A percentile compares a stretch with the other conserved stretches of the same genome.
Evolutionary conservation across 2,329 filamentous ascomycete species (phyloP).

Genomic region (Trichoderma koningiopsis): DNA sequence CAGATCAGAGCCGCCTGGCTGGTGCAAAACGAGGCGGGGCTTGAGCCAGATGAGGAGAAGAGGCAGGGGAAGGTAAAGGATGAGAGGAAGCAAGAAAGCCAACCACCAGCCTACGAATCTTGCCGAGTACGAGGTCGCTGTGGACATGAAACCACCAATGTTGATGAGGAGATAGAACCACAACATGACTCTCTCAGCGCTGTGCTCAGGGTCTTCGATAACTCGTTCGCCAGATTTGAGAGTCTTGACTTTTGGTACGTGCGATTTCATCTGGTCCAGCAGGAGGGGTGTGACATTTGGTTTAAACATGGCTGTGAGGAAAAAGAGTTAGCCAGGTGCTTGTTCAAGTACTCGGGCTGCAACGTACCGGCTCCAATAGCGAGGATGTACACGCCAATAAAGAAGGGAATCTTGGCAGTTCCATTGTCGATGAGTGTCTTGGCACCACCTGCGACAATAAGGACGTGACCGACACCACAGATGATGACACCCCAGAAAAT

Average conservation of each 20-base stretch:
- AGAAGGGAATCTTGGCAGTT: slow-evolving; percentile 54
- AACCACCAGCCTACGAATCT: slow-evolving; percentile 56
- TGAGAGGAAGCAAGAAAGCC: slow-evolving; percentile 50
- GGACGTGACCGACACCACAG: slow-evolving; percentile 68
- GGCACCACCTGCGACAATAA: slow-evolving; percentile 64
- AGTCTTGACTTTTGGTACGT: slow-evolving; percentile 40
- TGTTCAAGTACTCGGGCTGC: not conserved
- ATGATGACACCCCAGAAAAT: slow-evolving; percentile 70
- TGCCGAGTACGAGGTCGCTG: slow-evolving; percentile 55
- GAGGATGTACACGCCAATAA: slow-evolving; percentile 61
- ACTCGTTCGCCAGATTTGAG: slow-evolving; percentile 62
- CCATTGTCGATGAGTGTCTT: slow-evolving; percentile 48
- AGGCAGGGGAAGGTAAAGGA: slow-evolving; percentile 42
- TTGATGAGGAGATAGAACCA: slow-evolving; percentile 63
- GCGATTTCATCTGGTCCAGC: slow-evolving; percentile 64
- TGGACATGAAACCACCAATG: slow-evolving; percentile 54
- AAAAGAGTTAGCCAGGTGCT: not conserved
- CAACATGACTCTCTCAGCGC: slow-evolving; percentile 66
- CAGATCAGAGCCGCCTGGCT: slow-evolving; percentile 68
- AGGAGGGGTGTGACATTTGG: slow-evolving; percentile 70
- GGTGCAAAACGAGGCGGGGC: slow-evolving; percentile 57
- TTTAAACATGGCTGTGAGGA: slow-evolving; percentile 57
- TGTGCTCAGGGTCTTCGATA: slow-evolving; percentile 68
- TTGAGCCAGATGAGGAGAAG: slow-evolving; percentile 58
- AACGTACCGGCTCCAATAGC: slow-evolving; percentile 62